Percentiles rank a stretch among this genome's conserved stretches.
Evolutionary conservation across 1,284 basidiomycete genomes (phyloP).

Genomic region (Neonothopanus nambi): DNA sequence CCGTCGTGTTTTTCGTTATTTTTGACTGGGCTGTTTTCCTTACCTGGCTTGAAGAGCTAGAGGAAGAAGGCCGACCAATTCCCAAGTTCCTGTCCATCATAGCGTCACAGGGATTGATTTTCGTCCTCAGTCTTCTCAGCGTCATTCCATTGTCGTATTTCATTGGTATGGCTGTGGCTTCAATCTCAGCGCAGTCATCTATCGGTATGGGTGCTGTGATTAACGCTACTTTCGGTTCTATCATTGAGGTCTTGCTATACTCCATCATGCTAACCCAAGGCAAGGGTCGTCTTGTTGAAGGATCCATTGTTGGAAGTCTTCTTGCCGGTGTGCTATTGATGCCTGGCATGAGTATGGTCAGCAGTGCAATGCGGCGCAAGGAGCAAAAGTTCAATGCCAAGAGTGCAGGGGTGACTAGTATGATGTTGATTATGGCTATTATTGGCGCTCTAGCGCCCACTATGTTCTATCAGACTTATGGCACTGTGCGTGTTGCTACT

Average conservation of each 20-base stretch:
- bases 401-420: slow-evolving; percentile 97
- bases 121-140: slow-evolving; percentile 83
- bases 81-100: slow-evolving; percentile 70
- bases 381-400: slow-evolving; percentile 99
- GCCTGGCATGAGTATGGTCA: slow-evolving; percentile 97
- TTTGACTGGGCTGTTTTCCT: slow-evolving; percentile 88
- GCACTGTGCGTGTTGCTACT: slow-evolving; percentile 69
- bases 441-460: slow-evolving; percentile 96
- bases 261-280: slow-evolving; percentile 84
- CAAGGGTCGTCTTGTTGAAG: slow-evolving; percentile 95
- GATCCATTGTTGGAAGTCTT: slow-evolving; percentile 92
- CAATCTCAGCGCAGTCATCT: slow-evolving; percentile 95
- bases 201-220: slow-evolving; percentile 99
- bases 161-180: slow-evolving; percentile 99
- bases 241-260: slow-evolving; percentile 98
- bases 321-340: slow-evolving; percentile 95
- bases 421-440: slow-evolving; percentile 99
- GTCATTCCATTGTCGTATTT: slow-evolving; percentile 99
- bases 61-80: slow-evolving; percentile 55
- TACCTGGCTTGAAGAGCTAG: slow-evolving; percentile 62
- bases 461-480: slow-evolving; percentile 98
- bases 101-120: slow-evolving; percentile 80
- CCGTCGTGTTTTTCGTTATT: slow-evolving; percentile 94
- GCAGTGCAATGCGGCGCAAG: slow-evolving; percentile 89
- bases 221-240: slow-evolving; percentile 98